These are phyloP conservation scores for Lachancea fermentati DNA, from an alignment of 805 yeast genomes.

Conservation along the genomic window DNA sequence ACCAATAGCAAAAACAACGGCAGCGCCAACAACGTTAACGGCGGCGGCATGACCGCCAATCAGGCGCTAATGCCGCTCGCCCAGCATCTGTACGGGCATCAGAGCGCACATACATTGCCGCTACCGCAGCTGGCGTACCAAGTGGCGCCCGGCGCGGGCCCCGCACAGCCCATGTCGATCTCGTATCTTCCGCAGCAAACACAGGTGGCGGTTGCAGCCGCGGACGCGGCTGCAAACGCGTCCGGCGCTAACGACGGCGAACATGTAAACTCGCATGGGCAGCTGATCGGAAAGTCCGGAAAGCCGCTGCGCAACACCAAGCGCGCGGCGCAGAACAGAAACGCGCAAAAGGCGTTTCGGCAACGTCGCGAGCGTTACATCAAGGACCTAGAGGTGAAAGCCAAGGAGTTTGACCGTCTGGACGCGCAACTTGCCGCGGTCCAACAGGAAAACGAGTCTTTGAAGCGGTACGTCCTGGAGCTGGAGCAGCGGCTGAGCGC, in stretches of 20 bases:
- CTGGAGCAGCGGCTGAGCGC: slow-evolving; percentile 9
- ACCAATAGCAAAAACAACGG: background rate
- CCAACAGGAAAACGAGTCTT: slow-evolving; percentile 50
- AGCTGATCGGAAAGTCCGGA: slow-evolving; percentile 25
- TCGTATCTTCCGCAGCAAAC: slow-evolving; percentile 2
- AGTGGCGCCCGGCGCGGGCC: background rate
- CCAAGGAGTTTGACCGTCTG: slow-evolving; percentile 55
- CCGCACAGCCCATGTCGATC: background rate
- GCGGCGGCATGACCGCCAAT: background rate
- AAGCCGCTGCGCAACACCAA: slow-evolving; percentile 45
- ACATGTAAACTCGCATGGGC: slow-evolving; percentile 17
- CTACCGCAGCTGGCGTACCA: slow-evolving; percentile 2
- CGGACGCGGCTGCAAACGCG: background rate
- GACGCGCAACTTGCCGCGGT: slow-evolving; percentile 62
- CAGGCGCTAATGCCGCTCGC: background rate
- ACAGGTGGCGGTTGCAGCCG: background rate
- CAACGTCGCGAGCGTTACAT: slow-evolving; percentile 76
- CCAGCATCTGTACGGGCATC: background rate
- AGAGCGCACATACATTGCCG: background rate
- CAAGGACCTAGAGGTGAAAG: slow-evolving; percentile 70
- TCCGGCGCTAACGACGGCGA: slow-evolving; percentile 12
- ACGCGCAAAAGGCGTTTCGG: slow-evolving; percentile 88
- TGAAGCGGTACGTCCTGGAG: slow-evolving; percentile 9
- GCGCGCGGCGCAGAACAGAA: slow-evolving; percentile 88
- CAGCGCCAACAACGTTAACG: background rate